phyloP scores from a whole-genome alignment of 164 flowering plant species.

The Macadamia tetraphylla region DNA sequence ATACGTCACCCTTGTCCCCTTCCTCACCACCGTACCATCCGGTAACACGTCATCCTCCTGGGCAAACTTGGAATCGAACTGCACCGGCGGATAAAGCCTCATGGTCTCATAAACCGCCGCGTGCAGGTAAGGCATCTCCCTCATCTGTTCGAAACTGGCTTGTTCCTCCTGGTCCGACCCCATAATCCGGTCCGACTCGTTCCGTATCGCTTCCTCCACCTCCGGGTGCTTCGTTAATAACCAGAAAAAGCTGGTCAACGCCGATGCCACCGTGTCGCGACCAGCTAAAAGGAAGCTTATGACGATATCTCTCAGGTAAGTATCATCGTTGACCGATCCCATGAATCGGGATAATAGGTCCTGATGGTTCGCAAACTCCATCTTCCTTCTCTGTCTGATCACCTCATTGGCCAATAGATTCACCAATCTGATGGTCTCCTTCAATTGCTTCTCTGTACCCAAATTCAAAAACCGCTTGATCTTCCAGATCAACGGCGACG shows the following conservation, averaged over 20 bases:
- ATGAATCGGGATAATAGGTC: conserved; percentile 71
- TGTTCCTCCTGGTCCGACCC: conserved; percentile 11
- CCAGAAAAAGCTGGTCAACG: conserved; percentile 58
- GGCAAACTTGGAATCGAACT: conserved; percentile 57
- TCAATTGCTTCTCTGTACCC: conserved; percentile 43
- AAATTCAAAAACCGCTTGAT: conserved; percentile 35
- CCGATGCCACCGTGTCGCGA: conserved; percentile 64
- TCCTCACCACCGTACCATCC: conserved; percentile 48
- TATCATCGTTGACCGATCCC: conserved; percentile 32
- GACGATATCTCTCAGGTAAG: conserved; percentile 50
- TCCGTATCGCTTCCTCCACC: conserved; percentile 24
- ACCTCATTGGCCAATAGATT: conserved; percentile 38
- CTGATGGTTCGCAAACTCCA: conserved; percentile 15
- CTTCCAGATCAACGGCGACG: conserved; percentile 46
- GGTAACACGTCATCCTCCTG: conserved; percentile 55
- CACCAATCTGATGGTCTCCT: conserved; percentile 31
- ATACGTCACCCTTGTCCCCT: conserved; percentile 63
- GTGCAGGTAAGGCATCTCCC: conserved; percentile 53
- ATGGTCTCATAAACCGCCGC: conserved; percentile 54
- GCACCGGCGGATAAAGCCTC: conserved; percentile 68
- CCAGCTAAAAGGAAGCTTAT: conserved; percentile 72
- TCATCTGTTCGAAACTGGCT: conserved; percentile 29
- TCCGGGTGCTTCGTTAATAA: conserved; percentile 37
- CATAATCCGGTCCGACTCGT: conserved; percentile 33
- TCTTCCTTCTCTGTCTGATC: conserved; percentile 29